Conservation (phyloP, 1,139 yeast species). For the Candida neerlandica region DNA sequence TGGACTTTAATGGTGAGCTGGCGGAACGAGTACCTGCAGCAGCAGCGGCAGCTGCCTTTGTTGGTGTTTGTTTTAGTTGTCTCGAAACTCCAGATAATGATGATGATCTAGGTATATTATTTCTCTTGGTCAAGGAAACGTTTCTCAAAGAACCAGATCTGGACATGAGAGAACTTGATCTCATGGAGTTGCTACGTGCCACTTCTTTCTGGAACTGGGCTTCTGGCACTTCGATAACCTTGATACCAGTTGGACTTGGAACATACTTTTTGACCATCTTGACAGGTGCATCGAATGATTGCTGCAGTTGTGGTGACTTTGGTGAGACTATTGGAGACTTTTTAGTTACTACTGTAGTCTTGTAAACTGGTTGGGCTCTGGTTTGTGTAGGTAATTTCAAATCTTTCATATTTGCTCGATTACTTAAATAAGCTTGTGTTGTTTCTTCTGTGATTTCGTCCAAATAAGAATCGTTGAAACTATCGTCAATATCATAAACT, state of each 20-base stretch:
- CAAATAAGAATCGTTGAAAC: conserved; percentile 31
- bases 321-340: background rate
- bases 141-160: conserved; percentile 27
- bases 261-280: conserved; percentile 52
- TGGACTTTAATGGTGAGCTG: conserved; percentile 14
- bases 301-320: conserved; percentile 1
- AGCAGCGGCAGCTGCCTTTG: background rate
- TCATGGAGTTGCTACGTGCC: conserved; percentile 43
- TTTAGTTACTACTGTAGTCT: background rate
- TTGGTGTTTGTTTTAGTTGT: background rate
- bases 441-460: conserved; percentile 33
- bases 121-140: conserved; percentile 16
- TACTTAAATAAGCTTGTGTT: conserved; percentile 20
- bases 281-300: conserved; percentile 14
- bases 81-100: conserved; percentile 17
- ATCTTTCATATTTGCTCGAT: conserved; percentile 29
- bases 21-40: conserved; percentile 7
- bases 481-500: conserved; percentile 32
- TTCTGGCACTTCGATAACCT: conserved; percentile 51
- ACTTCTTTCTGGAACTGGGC: conserved; percentile 39
- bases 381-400: conserved; percentile 21
- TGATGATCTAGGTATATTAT: conserved; percentile 21
- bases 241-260: conserved; percentile 52
- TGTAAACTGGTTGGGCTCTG: background rate
- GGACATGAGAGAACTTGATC: conserved; percentile 20